phyloP scores from a whole-genome alignment of 805 yeast genomes.

The Candida nanaspora region DNA sequence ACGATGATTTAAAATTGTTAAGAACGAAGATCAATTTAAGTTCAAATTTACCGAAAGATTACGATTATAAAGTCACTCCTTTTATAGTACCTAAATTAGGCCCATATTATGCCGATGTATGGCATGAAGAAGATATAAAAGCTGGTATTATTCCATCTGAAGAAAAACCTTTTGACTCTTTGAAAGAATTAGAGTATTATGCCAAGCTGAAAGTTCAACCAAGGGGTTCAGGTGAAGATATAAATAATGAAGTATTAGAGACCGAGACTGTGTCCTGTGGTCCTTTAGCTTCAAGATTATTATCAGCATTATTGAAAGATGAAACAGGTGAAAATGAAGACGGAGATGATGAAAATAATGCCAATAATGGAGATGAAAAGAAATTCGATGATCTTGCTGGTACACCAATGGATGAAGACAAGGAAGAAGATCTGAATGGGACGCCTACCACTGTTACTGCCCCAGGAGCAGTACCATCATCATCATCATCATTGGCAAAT shows the following conservation, averaged over 20 bases:
- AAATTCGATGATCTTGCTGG: slow-evolving; percentile 17
- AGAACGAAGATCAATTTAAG: slow-evolving; percentile 56
- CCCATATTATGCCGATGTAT: slow-evolving; percentile 68
- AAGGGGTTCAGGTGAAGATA: slow-evolving; percentile 48
- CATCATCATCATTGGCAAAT: slow-evolving; percentile 9
- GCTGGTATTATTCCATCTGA: slow-evolving; percentile 1
- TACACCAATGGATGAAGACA: slow-evolving; percentile 9
- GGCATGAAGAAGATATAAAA: slow-evolving; percentile 75
- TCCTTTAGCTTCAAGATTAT: slow-evolving; percentile 75
- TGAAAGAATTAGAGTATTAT: slow-evolving; percentile 16
- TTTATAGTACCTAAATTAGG: slow-evolving; percentile 83
- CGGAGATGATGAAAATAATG: slow-evolving; percentile 11
- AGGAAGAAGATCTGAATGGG: slow-evolving; percentile 6
- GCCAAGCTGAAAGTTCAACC: slow-evolving; percentile 30
- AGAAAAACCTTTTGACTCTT: slow-evolving; percentile 7
- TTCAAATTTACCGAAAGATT: slow-evolving; percentile 34
- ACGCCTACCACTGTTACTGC: slow-evolving; percentile 8
- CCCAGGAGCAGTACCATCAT: too few relatives aligned
- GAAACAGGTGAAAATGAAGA: slow-evolving; percentile 14
- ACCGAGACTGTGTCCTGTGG: slow-evolving; percentile 81
- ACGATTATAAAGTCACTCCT: slow-evolving; percentile 65
- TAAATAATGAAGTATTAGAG: slow-evolving; percentile 58
- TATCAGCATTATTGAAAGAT: slow-evolving; percentile 69
- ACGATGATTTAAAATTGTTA: slow-evolving; percentile 75
- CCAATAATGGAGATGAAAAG: slow-evolving; percentile 7